Evolutionary conservation across 73 alveolate genomes (phyloP).

Genomic region (Tetrahymena thermophila): DNA sequence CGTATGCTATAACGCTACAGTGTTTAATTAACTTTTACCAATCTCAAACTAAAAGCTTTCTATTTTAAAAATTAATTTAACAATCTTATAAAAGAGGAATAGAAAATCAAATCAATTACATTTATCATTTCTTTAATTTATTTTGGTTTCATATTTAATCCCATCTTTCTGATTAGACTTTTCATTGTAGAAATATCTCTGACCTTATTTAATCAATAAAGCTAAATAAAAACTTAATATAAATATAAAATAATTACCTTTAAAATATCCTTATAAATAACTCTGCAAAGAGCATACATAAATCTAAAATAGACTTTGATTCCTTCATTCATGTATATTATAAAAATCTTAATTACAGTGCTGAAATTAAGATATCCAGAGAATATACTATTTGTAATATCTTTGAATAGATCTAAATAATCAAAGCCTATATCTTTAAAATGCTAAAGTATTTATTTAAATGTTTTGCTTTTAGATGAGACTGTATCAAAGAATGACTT

Average conservation of each 20-base stretch:
- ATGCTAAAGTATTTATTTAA: not conserved
- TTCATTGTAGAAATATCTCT: not conserved
- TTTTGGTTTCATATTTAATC: not conserved
- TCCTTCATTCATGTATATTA: conserved; percentile 37
- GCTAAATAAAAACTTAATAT: too few species aligned
- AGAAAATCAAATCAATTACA: not conserved
- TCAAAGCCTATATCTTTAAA: conserved; percentile 20
- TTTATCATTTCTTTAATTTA: not conserved
- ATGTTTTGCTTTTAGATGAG: conserved; percentile 19
- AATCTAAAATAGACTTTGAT: conserved; percentile 37
- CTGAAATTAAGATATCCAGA: conserved; percentile 24
- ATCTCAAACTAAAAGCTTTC: not conserved
- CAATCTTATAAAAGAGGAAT: not conserved
- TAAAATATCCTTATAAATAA: not conserved
- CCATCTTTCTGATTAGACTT: conserved; percentile 23
- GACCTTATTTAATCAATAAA: not conserved
- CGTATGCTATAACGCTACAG: not conserved
- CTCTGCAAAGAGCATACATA: conserved; percentile 20
- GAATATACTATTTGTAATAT: conserved; percentile 26
- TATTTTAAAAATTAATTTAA: not conserved
- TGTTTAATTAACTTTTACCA: not conserved
- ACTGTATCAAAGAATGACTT: conserved; percentile 33
- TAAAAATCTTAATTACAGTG: conserved; percentile 13
- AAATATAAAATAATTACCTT: not conserved
- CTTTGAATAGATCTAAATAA: conserved; percentile 27